These are phyloP conservation scores for Salvia splendens DNA, from an alignment of 257 asterid species.

Conservation along the genomic window DNA sequence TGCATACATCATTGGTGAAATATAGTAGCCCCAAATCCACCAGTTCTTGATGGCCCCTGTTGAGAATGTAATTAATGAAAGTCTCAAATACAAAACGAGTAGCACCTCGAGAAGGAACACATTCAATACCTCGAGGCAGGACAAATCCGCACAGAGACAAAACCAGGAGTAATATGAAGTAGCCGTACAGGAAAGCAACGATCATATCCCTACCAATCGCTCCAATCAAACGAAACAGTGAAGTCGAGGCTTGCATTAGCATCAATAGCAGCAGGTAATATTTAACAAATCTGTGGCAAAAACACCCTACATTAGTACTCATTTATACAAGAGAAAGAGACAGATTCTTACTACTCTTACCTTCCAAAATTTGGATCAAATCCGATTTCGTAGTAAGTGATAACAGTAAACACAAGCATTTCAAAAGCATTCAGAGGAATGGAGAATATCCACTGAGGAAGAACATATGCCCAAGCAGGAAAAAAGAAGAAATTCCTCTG, in stretches of 20 bases:
- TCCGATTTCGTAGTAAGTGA: slow-evolving; percentile 57
- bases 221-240: slow-evolving; percentile 49
- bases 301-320: not conserved
- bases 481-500: slow-evolving; percentile 45
- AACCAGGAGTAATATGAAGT: slow-evolving; percentile 37
- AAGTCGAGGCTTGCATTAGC: slow-evolving; percentile 38
- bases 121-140: slow-evolving; percentile 48
- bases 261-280: slow-evolving; percentile 44
- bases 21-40: slow-evolving; percentile 47
- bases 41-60: slow-evolving; percentile 35
- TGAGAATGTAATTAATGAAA: not conserved
- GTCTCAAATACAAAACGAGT: not conserved
- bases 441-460: slow-evolving; percentile 40
- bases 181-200: slow-evolving; percentile 48
- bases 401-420: slow-evolving; percentile 31
- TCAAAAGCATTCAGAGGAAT: slow-evolving; percentile 43
- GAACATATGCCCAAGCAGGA: slow-evolving; percentile 52
- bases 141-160: slow-evolving; percentile 46
- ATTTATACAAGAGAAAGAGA: not conserved
- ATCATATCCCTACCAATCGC: slow-evolving; percentile 51
- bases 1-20: slow-evolving; percentile 46
- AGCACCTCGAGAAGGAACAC: not conserved
- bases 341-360: slow-evolving; percentile 25
- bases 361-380: slow-evolving; percentile 49
- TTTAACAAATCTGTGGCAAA: slow-evolving; percentile 47